Evolutionary conservation across 2,329 filamentous ascomycete species (phyloP), one percentile per base, ranked within the genome.

Genomic region (Metarhizium humberi): DNA sequence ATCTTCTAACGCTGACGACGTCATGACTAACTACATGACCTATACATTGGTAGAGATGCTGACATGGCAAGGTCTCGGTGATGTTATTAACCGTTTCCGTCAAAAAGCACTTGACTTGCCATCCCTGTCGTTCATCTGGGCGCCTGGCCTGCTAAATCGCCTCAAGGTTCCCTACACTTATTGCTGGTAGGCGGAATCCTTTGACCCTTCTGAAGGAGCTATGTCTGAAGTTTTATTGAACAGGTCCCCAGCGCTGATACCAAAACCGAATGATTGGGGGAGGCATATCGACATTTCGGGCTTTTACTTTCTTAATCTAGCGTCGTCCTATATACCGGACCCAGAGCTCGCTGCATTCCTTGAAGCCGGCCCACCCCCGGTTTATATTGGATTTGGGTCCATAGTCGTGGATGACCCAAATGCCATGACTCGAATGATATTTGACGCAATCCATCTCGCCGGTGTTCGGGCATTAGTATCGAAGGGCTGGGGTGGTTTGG

Each of bases 31-130:
- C 62, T 92, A 89, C 64, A 78, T 95, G 55, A 88, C 87, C 0
- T 96, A 95, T 63, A 84, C 86, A 0, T 75, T 95, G 20, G 87
- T 95, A 2, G 91, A 96, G 61, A 89, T 95, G 81, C 84, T 96
- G 78, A 92, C 91, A 11, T 95, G 90, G 90, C 90, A 96, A 70
- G 91, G 90, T 0, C 73, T 96, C 4, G 92, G 92, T 42, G 92
- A 96, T 69, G 77, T 96, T 6, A 92, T 96, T 66, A 96, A 97
- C 66, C 80, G 85, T 11, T 96, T 96, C 64, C 79, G 92, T 53
- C 84, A 86, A 60, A 84, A 85, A 56, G 81, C 81, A 14, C 77
- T 95, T 1, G 86, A 87, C 30, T 74, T 96, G 1, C 87, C 94
- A 48, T 81, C 87, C 0, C 78, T 96, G 46, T 90, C 87, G 58